Evolutionary conservation across 306 rosid species (phyloP), one percentile per base, ranked within the genome.

Genomic region (Hylodesmum podocarpum): DNA sequence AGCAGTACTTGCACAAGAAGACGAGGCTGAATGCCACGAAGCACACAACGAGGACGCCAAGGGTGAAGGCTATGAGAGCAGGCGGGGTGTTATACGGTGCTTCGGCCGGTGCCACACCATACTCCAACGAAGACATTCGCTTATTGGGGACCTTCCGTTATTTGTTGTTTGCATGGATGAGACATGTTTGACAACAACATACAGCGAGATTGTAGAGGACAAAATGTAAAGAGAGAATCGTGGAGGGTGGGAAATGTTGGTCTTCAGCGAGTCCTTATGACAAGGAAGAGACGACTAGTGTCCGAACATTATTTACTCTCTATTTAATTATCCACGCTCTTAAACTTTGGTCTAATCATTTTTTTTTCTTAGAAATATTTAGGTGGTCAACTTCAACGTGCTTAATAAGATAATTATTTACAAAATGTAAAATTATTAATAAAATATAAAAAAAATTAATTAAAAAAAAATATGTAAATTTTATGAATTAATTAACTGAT

Each of bases 191-290:
- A 8, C 8, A 31, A 33, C 6, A 6, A 1, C 67, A 29, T 31
- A 10, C 67, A n/a, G 64, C 3, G 15, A 58, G 54, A 51, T 77
- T 72, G 11, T 28, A 9, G 43, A 68, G 39, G 25, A 66, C 18
- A 25, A 27, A 65, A 43, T 28, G 40, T 24, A 37, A 40, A 18
- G 74, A 68, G 78, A 83, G 70, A 83, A 69, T 70, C 36, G 75
- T 62, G 53, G 77, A 72, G 75, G 34, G 59, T 31, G 59, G 77
- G 71, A 54, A 73, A 58, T 5, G 53, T 25, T 54, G 79, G 62
- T 55, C 58, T 80, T 82, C 79, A 89, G 53, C 83, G 80, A 80
- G 88, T 86, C 91, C 77, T 87, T 25, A 25, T 80, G 84, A 85
- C 70, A 51, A 71, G 72, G 49, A 39, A 10, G 2, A 19, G 81